phyloP scores from a whole-genome alignment of 179 eudicot genomes.

The Patellifolia procumbens region DNA sequence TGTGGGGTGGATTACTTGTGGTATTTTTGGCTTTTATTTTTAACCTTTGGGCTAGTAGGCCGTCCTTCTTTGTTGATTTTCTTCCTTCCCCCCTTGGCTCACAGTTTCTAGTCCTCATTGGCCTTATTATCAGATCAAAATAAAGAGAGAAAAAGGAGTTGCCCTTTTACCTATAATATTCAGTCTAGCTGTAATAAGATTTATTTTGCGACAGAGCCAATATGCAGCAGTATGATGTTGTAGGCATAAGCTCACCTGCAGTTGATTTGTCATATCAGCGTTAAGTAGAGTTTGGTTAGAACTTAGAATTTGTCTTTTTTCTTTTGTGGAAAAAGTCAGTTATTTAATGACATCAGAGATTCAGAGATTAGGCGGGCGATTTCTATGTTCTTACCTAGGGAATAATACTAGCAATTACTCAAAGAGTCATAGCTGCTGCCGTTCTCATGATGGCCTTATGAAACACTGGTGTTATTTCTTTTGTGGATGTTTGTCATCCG shows the following conservation, averaged over 20 bases:
- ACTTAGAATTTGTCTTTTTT: not conserved
- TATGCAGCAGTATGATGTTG: not conserved
- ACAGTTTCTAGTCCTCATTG: not conserved
- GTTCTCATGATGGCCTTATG: conserved; percentile 8
- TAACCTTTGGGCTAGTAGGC: not conserved
- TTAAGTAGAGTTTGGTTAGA: not conserved
- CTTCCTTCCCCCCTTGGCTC: not conserved
- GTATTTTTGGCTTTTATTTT: not conserved
- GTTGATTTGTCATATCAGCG: not conserved
- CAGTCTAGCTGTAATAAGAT: not conserved
- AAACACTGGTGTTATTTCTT: not conserved
- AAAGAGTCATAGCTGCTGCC: not conserved
- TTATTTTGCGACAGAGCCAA: not conserved
- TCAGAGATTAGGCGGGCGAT: not conserved
- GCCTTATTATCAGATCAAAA: not conserved
- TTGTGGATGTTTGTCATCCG: conserved; percentile 1
- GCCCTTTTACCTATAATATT: not conserved
- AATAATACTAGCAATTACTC: no score
- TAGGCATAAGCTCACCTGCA: not conserved
- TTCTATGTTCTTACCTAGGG: not conserved
- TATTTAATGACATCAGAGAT: not conserved
- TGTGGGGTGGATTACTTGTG: not conserved
- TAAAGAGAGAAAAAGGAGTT: not conserved
- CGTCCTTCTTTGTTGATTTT: not conserved
- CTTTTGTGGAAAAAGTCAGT: not conserved